Evolutionary conservation across 2,329 filamentous ascomycete genomes (phyloP), one percentile per base, ranked within the genome.

Genomic region (Fusarium floridanum): DNA sequence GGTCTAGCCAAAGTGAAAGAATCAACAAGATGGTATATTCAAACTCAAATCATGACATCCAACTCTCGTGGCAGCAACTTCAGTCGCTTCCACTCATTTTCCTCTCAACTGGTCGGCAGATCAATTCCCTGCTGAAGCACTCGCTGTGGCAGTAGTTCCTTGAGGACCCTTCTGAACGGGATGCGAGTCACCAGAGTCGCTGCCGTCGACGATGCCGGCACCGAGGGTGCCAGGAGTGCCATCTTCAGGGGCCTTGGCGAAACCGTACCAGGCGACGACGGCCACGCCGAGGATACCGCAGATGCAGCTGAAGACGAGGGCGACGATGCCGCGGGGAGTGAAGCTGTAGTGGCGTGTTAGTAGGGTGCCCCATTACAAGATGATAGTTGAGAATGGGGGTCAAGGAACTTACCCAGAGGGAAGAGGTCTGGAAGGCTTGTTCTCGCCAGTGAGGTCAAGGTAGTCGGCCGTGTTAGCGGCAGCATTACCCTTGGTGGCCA

Each of bases 291-390:
- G 77, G 57, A 95, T 85, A 5, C 93, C 94, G 5, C 88, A 88
- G 6, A 95, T 75, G 73, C 89, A 89, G 78, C 91, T 94, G 80
- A 96, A 95, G 8, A 92, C 92, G 75, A 97, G 83, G 10, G 94
- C 94, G 2, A 95, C 91, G 57, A 94, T 93, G 9, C 94, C 94
- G 36, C 88, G 87, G 0, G 91, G 82, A 0, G 92, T 94, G 80
- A 95, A 95, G 1, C 87, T 87, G 41, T 5, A 17, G 20, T 45
- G 11, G 22, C 32, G 32, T 22, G 56, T 61, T 39, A 73, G 45
- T 24, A 7, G 45, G 59, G 20, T 3, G 20, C 16, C 34, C 45
- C 14, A n/a, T 43, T 17, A 11, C 39, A 32, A 20, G 3, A 3
- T 20, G 16, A 7, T 9, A 2, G 6, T 12, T 5, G 12, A 20